Evolutionary conservation across 305 asterid genomes (phyloP).

Genomic region (Galium porrigens): DNA sequence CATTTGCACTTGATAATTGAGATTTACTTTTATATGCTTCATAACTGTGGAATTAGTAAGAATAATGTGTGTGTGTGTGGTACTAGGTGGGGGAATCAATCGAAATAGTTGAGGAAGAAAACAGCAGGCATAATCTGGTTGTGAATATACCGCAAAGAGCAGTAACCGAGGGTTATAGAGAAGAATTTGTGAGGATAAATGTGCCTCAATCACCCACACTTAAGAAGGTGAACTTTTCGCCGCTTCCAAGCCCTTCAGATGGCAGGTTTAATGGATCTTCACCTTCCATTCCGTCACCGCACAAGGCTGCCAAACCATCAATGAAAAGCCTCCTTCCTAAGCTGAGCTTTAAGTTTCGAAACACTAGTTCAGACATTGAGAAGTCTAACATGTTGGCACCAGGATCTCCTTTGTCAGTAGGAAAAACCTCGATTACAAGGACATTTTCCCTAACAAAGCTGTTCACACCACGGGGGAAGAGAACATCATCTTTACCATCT

Average conservation of each 20-base stretch:
- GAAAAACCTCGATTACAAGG: conserved; percentile 38
- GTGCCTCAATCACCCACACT: conserved; percentile 65
- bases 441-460: conserved; percentile 57
- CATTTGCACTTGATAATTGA: not conserved
- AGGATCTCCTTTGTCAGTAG: conserved; percentile 41
- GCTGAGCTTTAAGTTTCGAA: conserved; percentile 63
- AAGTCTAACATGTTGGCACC: conserved; percentile 61
- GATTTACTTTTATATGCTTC: not conserved
- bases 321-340: conserved; percentile 56
- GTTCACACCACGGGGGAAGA: conserved; percentile 41
- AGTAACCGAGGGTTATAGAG: conserved; percentile 23
- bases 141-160: conserved; percentile 30
- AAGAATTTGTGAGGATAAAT: conserved; percentile 40
- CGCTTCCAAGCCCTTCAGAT: conserved; percentile 59
- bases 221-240: conserved; percentile 62
- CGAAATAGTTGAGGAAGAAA: conserved; percentile 61
- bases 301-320: conserved; percentile 39
- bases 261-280: conserved; percentile 38
- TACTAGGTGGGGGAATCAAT: conserved; percentile 43
- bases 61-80: conserved; percentile 4
- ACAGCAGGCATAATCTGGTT: conserved; percentile 18
- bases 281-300: conserved; percentile 30
- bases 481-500: conserved; percentile 61
- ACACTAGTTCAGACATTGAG: conserved; percentile 51
- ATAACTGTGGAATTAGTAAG: not conserved